A percentile compares a stretch with the other conserved stretches of the same genome.
Conservation (phyloP, 495 filamentous ascomycete species). For the Aspergillus haitiensis region DNA sequence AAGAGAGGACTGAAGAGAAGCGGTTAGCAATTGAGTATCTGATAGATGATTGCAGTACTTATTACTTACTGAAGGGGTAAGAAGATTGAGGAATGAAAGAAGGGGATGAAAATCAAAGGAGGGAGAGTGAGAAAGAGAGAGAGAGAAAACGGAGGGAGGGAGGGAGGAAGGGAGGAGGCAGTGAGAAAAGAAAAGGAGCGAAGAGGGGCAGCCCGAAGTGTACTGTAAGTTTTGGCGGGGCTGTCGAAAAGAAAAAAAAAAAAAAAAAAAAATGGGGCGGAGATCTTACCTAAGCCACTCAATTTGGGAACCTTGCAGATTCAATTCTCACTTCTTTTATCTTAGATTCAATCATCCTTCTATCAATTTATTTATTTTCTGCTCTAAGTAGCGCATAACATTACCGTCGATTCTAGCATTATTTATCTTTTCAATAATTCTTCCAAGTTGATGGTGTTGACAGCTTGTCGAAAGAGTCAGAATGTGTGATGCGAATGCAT, state of each 20-base stretch:
- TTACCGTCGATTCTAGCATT: too few species aligned
- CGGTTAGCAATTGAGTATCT: slow-evolving; percentile 18
- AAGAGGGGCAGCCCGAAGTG: slow-evolving; percentile 8
- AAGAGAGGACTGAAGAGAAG: slow-evolving; percentile 1
- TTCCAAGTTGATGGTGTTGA: too few species aligned
- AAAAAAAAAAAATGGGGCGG: slow-evolving; percentile 14
- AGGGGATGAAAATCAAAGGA: slow-evolving; percentile 6
- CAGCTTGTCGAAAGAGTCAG: too few species aligned
- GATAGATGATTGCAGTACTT: neutral
- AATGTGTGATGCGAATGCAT: too few species aligned
- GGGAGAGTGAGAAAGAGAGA: slow-evolving; percentile 17
- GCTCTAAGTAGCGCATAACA: too few species aligned
- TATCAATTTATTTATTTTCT: too few species aligned
- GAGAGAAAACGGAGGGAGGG: slow-evolving; percentile 10
- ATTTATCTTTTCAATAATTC: too few species aligned
- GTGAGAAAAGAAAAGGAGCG: slow-evolving; percentile 14
- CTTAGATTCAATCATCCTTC: neutral
- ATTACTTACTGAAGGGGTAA: slow-evolving; percentile 8
- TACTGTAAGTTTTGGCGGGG: slow-evolving; percentile 15
- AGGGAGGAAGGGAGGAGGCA: slow-evolving; percentile 8
- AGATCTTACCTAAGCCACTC: slow-evolving; percentile 15
- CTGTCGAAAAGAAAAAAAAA: neutral
- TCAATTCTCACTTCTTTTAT: neutral
- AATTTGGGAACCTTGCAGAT: neutral
- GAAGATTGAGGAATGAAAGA: neutral